Percentiles rank a stretch among this genome's conserved stretches.
Evolutionary conservation across 2,329 filamentous ascomycete species (phyloP).

Genomic region (Penicillium sp.): DNA sequence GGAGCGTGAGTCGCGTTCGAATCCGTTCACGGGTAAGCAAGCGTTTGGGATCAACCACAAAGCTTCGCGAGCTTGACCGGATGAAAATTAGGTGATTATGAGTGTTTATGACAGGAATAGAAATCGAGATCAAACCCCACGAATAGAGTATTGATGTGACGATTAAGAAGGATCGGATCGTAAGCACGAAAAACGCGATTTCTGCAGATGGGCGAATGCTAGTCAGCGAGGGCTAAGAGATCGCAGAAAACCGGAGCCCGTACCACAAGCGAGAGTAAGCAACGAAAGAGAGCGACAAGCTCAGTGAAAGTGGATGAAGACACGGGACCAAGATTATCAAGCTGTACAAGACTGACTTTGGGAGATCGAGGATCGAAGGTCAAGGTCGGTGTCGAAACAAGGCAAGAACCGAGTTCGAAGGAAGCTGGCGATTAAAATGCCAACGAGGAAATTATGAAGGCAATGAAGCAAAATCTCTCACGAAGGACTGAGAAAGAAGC

Average conservation of each 20-base stretch:
- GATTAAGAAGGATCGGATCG: neutral
- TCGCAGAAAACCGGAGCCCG: constrained; percentile 3
- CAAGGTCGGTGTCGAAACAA: constrained; percentile 6
- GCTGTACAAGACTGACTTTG: constrained; percentile 15
- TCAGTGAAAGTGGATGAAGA: constrained; percentile 12
- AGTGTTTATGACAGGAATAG: constrained; percentile 16
- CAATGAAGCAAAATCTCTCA: constrained; percentile 13
- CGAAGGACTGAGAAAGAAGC: constrained; percentile 1
- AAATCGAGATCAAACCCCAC: constrained; percentile 2
- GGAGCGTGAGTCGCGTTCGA: constrained; percentile 8
- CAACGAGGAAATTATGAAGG: constrained; percentile 14
- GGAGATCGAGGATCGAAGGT: constrained; percentile 5
- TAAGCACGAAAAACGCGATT: constrained; percentile 5
- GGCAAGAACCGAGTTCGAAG: neutral
- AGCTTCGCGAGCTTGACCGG: constrained; percentile 17
- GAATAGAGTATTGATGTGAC: constrained; percentile 2
- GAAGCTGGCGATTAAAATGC: neutral
- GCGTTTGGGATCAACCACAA: constrained; percentile 28
- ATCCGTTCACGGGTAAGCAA: constrained; percentile 12
- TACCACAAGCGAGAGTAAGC: constrained; percentile 20
- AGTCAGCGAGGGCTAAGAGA: neutral
- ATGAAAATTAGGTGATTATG: constrained; percentile 33
- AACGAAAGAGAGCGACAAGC: constrained; percentile 21
- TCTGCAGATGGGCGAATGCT: constrained; percentile 7
- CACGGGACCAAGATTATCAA: constrained; percentile 14